A percentile compares a stretch with the other conserved stretches of the same genome.
These are phyloP conservation scores for Mortierella sp. DNA, from an alignment of 371 early-diverging fungal genomes.

Conservation along the genomic window DNA sequence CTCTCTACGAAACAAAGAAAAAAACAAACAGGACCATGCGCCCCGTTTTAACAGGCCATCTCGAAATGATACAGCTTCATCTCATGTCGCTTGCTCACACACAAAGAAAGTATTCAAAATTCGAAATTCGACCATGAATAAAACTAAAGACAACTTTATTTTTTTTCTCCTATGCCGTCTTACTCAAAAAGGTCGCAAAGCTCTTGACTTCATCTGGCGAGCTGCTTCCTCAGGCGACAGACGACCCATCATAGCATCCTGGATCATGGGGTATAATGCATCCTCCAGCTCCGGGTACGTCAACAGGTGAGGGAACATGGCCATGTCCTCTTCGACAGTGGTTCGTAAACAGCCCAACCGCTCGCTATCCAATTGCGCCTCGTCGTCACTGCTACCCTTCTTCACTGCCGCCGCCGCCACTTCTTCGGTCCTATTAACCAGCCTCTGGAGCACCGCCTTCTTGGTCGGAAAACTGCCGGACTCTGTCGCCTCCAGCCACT, in stretches of 20 bases:
- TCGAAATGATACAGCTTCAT: not conserved
- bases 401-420: not conserved
- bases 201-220: constrained; percentile 14
- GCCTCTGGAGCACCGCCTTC: constrained; percentile 33
- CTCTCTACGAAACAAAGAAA: not conserved
- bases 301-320: constrained; percentile 49
- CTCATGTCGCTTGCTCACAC: not conserved
- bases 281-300: constrained; percentile 48
- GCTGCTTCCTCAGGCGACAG: constrained; percentile 21
- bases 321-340: constrained; percentile 43
- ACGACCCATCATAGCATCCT: constrained; percentile 52
- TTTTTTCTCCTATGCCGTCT: not conserved
- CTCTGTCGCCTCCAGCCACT: constrained; percentile 43
- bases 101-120: not conserved
- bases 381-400: not conserved
- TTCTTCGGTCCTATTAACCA: constrained; percentile 20
- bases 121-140: not conserved
- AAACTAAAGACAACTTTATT: not conserved
- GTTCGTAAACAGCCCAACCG: constrained; percentile 26
- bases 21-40: not conserved
- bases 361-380: constrained; percentile 24
- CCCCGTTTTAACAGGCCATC: not conserved
- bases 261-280: constrained; percentile 39
- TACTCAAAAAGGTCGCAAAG: not conserved
- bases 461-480: constrained; percentile 52